Evolutionary conservation across 2,329 filamentous ascomycete species (phyloP).

Genomic region (Monosporascus sp.): DNA sequence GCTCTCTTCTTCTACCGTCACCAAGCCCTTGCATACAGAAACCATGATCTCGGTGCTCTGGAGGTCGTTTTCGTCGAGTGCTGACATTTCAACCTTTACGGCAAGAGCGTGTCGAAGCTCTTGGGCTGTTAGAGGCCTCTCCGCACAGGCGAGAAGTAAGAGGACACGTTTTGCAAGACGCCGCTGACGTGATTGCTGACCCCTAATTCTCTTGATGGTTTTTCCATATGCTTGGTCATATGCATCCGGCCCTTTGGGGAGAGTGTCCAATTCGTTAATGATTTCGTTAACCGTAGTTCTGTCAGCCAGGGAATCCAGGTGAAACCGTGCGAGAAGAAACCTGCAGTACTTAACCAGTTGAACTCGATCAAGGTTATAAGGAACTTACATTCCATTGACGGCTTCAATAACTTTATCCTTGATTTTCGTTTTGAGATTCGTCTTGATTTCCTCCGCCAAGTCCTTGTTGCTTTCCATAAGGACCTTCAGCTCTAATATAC

Average conservation of each 20-base stretch:
- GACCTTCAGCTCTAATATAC: conserved; percentile 10
- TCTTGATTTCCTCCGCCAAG: conserved; percentile 14
- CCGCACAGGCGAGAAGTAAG: conserved; percentile 33
- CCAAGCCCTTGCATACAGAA: conserved; percentile 31
- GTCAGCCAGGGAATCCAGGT: conserved; percentile 25
- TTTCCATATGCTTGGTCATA: conserved; percentile 33
- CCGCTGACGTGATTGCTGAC: conserved; percentile 23
- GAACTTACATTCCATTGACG: conserved; percentile 25
- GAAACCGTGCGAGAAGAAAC: conserved; percentile 32
- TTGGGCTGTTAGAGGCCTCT: conserved; percentile 21
- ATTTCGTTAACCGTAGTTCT: conserved; percentile 10
- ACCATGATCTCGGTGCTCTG: conserved; percentile 24
- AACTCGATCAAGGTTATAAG: too few species aligned
- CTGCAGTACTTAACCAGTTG: conserved; percentile 1
- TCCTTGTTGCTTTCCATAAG: conserved; percentile 7
- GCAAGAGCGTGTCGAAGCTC: conserved; percentile 38
- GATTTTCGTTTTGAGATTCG: neutral
- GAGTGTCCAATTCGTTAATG: neutral
- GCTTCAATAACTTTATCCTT: conserved; percentile 8
- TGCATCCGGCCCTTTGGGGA: conserved; percentile 23
- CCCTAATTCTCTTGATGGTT: conserved; percentile 34
- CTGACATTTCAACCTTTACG: conserved; percentile 17
- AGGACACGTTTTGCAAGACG: conserved; percentile 31
- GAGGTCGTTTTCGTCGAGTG: conserved; percentile 28
- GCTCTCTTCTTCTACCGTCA: conserved; percentile 32